A percentile compares a stretch with the other conserved stretches of the same genome.
These are phyloP conservation scores for Penicillium longicatenatum DNA, from an alignment of 495 filamentous ascomycete genomes.

Conservation along the genomic window DNA sequence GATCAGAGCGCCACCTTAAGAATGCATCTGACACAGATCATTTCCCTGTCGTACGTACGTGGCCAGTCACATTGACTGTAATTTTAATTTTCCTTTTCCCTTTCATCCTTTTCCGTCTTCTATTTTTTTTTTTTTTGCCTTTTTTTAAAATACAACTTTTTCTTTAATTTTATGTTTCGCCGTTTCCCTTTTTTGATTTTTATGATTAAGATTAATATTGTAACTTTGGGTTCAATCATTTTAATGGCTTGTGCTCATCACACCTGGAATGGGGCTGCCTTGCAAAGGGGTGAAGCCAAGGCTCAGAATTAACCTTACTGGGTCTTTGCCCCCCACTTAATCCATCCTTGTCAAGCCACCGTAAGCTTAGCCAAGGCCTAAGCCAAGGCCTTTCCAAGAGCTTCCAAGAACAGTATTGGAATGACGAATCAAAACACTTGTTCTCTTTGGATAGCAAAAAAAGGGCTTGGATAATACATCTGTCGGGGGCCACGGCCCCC, in stretches of 20 bases:
- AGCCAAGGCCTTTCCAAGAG: conserved; percentile 16
- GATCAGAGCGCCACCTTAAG: conserved; percentile 40
- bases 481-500: neutral
- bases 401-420: conserved; percentile 17
- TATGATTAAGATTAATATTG: neutral
- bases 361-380: conserved; percentile 29
- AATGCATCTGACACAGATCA: conserved; percentile 32
- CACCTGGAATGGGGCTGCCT: conserved; percentile 28
- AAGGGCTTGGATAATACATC: neutral
- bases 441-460: neutral
- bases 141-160: no score
- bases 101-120: neutral
- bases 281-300: conserved; percentile 25
- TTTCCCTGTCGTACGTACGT: conserved; percentile 8
- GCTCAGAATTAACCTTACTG: conserved; percentile 25
- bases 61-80: conserved; percentile 18
- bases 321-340: conserved; percentile 12
- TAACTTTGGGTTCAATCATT: neutral
- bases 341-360: conserved; percentile 22
- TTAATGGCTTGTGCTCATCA: conserved; percentile 2
- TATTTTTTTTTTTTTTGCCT: no score
- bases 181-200: no score
- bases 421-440: neutral
- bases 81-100: neutral
- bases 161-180: no score